Evolutionary conservation across 129 eudicot genomes (phyloP).

Genomic region (Pittosporum tobira): DNA sequence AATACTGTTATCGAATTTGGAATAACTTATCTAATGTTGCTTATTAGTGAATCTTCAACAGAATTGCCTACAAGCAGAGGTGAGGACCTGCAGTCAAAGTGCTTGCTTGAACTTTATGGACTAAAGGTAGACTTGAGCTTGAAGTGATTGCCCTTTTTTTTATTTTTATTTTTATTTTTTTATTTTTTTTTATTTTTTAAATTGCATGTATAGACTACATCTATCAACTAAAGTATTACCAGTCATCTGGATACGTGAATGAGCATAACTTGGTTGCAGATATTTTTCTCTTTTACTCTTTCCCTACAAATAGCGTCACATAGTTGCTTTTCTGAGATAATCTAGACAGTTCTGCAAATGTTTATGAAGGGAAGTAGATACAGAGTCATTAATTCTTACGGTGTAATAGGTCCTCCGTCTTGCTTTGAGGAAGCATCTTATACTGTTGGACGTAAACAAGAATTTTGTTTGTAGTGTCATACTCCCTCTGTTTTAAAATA

Average conservation of each 20-base stretch:
- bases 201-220: constrained; percentile 4
- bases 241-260: not conserved
- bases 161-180: not conserved
- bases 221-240: not conserved
- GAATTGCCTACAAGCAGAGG: constrained; percentile 96
- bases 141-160: not conserved
- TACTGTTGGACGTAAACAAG: not conserved
- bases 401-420: not conserved
- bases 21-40: not conserved
- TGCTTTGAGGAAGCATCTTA: not conserved
- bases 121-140: constrained; percentile 58
- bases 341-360: too few relatives aligned
- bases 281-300: not conserved
- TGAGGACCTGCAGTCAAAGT: constrained; percentile 92
- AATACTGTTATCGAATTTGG: not conserved
- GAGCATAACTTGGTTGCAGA: not conserved
- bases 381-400: not conserved
- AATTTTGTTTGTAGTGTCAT: not conserved
- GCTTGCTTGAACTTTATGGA: constrained; percentile 96
- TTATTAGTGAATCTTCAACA: constrained; percentile 26
- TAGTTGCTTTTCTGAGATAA: not conserved
- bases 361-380: not conserved
- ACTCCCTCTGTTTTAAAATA: too few relatives aligned
- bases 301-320: not conserved
- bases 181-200: not conserved